Evolutionary conservation across 331 rosid species (phyloP).

Genomic region (Telfairia occidentalis): DNA sequence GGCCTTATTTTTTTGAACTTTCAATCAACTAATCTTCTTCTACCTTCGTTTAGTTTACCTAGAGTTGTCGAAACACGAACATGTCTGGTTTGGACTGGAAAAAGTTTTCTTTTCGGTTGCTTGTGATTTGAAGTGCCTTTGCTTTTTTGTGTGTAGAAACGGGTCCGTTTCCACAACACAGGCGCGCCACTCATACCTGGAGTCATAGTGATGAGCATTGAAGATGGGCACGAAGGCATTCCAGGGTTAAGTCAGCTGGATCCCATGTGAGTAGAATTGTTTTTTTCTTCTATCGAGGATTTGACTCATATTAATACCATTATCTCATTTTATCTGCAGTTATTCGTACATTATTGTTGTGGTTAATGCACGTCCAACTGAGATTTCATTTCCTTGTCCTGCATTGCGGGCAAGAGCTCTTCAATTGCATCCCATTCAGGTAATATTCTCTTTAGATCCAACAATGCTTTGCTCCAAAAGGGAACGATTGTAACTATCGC

Average conservation of each 20-base stretch:
- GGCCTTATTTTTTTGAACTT: not conserved
- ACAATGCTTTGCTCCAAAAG: not conserved
- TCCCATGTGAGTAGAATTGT: constrained; percentile 47
- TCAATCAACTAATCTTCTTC: not conserved
- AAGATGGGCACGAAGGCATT: constrained; percentile 65
- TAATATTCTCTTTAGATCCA: constrained; percentile 10
- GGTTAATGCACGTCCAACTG: constrained; percentile 64
- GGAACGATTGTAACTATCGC: not conserved
- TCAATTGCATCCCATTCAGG: constrained; percentile 81
- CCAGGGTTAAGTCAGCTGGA: constrained; percentile 80
- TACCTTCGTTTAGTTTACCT: not conserved
- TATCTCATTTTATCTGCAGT: constrained; percentile 34
- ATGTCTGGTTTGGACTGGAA: not conserved
- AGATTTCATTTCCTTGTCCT: constrained; percentile 45
- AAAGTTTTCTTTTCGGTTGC: not conserved
- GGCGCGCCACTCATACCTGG: constrained; percentile 56
- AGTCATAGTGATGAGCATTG: constrained; percentile 85
- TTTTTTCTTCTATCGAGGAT: constrained; percentile 10
- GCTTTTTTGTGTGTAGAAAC: constrained; percentile 29
- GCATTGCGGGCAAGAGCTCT: constrained; percentile 41
- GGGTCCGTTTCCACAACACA: constrained; percentile 65
- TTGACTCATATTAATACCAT: constrained; percentile 3
- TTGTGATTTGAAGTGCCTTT: not conserved
- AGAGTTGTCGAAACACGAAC: not conserved
- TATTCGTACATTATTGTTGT: constrained; percentile 58